Evolutionary conservation across 306 rosid genomes (phyloP).

Genomic region (Macrotyloma uniflorum): DNA sequence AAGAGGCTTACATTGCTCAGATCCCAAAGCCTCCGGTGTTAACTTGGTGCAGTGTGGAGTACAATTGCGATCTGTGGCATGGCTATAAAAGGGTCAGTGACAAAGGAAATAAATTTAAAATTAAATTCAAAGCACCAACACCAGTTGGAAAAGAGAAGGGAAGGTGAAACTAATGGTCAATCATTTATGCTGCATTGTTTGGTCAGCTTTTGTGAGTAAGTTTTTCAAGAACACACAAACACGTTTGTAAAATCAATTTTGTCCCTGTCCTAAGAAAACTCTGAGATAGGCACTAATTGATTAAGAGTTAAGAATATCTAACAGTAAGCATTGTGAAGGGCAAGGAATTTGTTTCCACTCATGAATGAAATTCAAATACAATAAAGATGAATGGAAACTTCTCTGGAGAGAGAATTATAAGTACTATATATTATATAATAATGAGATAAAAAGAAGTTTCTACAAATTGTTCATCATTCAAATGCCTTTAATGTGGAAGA

Average conservation of each 20-base stretch:
- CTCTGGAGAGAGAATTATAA: no score
- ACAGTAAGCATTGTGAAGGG: not conserved
- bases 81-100: not conserved
- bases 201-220: slow-evolving; percentile 10
- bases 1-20: slow-evolving; percentile 30
- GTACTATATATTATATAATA: no score
- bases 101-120: slow-evolving; percentile 3
- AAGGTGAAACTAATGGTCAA: slow-evolving; percentile 52
- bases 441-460: no score
- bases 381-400: no score
- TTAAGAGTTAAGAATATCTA: not conserved
- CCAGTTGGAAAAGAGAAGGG: slow-evolving; percentile 30
- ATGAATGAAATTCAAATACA: not conserved
- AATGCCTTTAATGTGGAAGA: not conserved
- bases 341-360: not conserved
- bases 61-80: not conserved
- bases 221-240: not conserved
- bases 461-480: no score
- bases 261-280: not conserved
- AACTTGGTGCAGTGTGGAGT: slow-evolving; percentile 26
- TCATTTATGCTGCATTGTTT: not conserved
- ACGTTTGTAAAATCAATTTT: not conserved
- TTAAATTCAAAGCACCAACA: not conserved
- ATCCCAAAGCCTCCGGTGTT: slow-evolving; percentile 11
- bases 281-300: not conserved